phyloP scores from a whole-genome alignment of 2,329 filamentous ascomycete genomes.

The Aspergillus sp. region DNA sequence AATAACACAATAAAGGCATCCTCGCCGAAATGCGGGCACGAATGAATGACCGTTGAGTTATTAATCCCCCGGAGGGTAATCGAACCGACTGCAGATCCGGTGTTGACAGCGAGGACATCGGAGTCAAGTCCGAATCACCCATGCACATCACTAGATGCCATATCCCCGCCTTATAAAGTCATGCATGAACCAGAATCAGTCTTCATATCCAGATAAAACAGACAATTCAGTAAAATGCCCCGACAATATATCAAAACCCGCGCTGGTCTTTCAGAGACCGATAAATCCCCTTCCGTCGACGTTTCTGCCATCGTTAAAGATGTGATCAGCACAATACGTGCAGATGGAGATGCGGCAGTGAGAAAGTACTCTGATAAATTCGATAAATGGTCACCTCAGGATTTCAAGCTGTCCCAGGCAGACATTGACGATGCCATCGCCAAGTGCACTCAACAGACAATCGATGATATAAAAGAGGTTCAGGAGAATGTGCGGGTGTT shows the following conservation, averaged over 20 bases:
- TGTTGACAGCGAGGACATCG: too few species aligned
- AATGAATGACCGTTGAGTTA: too few species aligned
- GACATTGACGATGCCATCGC: constrained; percentile 45
- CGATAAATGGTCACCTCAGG: constrained; percentile 48
- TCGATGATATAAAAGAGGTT: constrained; percentile 51
- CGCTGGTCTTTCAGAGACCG: neutral
- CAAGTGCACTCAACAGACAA: constrained; percentile 42
- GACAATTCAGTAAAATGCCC: too few species aligned
- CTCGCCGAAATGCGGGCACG: too few species aligned
- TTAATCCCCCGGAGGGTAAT: too few species aligned
- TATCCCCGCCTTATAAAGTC: too few species aligned
- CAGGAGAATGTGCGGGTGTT: constrained; percentile 49
- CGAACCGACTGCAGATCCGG: too few species aligned
- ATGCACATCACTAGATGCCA: too few species aligned
- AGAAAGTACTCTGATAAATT: constrained; percentile 49
- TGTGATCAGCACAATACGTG: constrained; percentile 46
- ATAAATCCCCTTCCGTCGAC: constrained; percentile 4
- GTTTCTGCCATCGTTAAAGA: constrained; percentile 41
- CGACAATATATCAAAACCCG: constrained; percentile 3
- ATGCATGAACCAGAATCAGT: too few species aligned
- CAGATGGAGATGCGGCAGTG: constrained; percentile 46
- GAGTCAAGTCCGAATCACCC: too few species aligned
- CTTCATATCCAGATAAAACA: too few species aligned
- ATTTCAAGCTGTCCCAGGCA: constrained; percentile 44
- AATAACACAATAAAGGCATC: too few species aligned